phyloP scores from a whole-genome alignment of 1,284 basidiomycete species.

The Phellinidium pouzarii region DNA sequence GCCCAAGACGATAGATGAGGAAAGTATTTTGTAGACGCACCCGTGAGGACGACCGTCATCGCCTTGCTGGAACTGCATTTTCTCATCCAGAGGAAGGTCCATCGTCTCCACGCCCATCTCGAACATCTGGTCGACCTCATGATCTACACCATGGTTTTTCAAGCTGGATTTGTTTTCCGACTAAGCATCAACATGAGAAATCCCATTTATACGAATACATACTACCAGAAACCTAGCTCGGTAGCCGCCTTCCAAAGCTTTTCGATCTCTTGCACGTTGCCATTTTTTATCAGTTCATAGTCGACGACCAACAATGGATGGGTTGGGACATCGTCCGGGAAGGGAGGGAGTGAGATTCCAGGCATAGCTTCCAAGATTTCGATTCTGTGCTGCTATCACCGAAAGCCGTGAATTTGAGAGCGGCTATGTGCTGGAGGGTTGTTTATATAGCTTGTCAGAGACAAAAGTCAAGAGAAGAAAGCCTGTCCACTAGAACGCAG shows the following conservation, averaged over 20 bases:
- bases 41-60: constrained; percentile 57
- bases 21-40: constrained; percentile 26
- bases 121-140: constrained; percentile 52
- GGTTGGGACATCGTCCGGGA: constrained; percentile 41
- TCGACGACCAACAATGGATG: constrained; percentile 42
- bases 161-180: constrained; percentile 31
- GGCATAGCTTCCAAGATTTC: no score
- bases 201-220: constrained; percentile 22
- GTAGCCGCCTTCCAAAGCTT: constrained; percentile 46
- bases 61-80: constrained; percentile 60
- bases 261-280: constrained; percentile 35
- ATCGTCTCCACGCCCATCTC: constrained; percentile 52
- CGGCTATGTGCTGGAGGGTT: no score
- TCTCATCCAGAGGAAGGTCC: constrained; percentile 52
- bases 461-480: no score
- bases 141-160: constrained; percentile 52
- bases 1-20: neutral
- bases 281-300: constrained; percentile 34
- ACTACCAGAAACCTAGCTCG: constrained; percentile 51
- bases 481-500: no score
- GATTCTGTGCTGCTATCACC: no score
- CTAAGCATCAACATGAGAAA: neutral
- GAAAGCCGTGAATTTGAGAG: no score
- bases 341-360: constrained; percentile 30
- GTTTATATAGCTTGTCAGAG: no score